Base-by-base conservation (phyloP, 2,329 filamentous ascomycete species). In the Phialemonium atrogriseum region DNA sequence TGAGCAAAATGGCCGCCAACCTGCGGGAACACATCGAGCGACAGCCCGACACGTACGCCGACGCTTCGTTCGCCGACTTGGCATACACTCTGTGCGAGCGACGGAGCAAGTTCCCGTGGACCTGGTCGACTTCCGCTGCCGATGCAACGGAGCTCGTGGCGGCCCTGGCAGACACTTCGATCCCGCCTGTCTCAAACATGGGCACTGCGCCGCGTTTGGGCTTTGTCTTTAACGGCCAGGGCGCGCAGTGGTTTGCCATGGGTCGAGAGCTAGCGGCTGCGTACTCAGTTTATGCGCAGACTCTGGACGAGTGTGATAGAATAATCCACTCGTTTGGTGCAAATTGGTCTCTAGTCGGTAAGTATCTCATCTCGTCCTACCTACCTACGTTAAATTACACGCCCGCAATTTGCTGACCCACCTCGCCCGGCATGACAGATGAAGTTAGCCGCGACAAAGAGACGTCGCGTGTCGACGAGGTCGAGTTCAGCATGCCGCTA, bases 401-500 rank as follows among this genome's bases (percentile, higher is more conserved):
- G 19, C 12, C n/a, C n/a, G n/a, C n/a, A n/a, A n/a, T n/a, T n/a
- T n/a, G n/a, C n/a, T n/a, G n/a, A n/a, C n/a, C n/a, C n/a, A n/a
- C n/a, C n/a, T n/a, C n/a, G n/a, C n/a, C n/a, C n/a, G n/a, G n/a
- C n/a, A n/a, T n/a, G n/a, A n/a, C 18, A 32, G 37, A 40, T 8
- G 36, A 34, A 17, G 30, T 43, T n/a, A 32, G 16, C 24, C 27
- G 24, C 16, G 29, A 30, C 25, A 24, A 14, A 13, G 20, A 20
- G 15, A 25, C 22, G 5, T 39, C 36, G 5, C 23, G 32, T 21
- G 35, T 44, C n/a, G 33, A 43, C 16, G 37, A 40, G 10, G 24
- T 34, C 12, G 35, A 35, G 11, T 28, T 48, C 22, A 40, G 38
- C 16, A 53, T 56, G 27, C 48, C 56, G 7, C 14, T 52, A 2